These are phyloP conservation scores for Parastagonospora nodorum DNA, from an alignment of 2,329 filamentous ascomycete genomes.

Conservation along the genomic window DNA sequence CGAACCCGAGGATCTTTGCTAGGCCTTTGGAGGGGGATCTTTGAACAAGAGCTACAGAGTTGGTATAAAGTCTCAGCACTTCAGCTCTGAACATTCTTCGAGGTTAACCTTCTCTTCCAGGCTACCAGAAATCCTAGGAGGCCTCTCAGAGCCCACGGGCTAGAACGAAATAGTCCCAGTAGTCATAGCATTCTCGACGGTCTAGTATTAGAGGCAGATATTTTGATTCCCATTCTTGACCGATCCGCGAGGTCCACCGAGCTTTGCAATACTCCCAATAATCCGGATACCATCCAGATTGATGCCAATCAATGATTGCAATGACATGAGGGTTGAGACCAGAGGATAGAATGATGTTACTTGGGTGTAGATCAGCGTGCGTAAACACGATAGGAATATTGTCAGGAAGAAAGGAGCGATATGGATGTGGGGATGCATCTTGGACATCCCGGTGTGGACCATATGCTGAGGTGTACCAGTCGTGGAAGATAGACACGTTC, in stretches of 20 bases:
- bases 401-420: constrained; percentile 18
- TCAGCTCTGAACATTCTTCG: too few species aligned
- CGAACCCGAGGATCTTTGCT: too few species aligned
- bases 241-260: constrained; percentile 15
- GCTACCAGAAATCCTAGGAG: background rate
- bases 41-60: background rate
- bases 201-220: constrained; percentile 17
- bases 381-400: constrained; percentile 21
- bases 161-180: constrained; percentile 20
- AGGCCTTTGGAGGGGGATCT: background rate
- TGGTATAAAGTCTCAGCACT: too few species aligned
- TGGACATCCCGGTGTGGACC: constrained; percentile 6
- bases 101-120: constrained; percentile 1
- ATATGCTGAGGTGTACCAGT: constrained; percentile 21
- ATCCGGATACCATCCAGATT: constrained; percentile 17
- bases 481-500: constrained; percentile 21
- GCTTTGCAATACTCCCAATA: constrained; percentile 24
- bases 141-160: constrained; percentile 13
- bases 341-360: constrained; percentile 20
- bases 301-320: constrained; percentile 18
- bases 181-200: constrained; percentile 15
- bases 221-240: constrained; percentile 17
- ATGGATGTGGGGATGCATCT: constrained; percentile 17
- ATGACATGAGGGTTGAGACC: constrained; percentile 6
- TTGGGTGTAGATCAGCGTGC: constrained; percentile 23